Evolutionary conservation across 2,329 filamentous ascomycete species (phyloP).

Genomic region (Gnomoniopsis smithogilvyi): DNA sequence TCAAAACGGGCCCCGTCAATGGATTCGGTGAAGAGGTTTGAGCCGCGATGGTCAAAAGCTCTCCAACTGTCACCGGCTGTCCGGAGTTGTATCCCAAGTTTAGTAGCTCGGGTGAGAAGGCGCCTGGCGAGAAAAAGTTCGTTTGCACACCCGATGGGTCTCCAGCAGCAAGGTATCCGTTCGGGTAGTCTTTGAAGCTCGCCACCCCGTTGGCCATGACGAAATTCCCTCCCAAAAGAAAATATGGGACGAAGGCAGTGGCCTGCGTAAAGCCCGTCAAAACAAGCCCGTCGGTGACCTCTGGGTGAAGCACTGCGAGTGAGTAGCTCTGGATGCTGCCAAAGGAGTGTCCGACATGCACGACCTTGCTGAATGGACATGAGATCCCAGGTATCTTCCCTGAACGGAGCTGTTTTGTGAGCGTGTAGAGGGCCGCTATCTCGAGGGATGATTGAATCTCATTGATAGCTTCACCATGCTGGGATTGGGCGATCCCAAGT

Average conservation of each 20-base stretch:
- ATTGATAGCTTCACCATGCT: conserved; percentile 11
- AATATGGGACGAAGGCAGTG: conserved; percentile 38
- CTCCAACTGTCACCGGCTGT: conserved; percentile 56
- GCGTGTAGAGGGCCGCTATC: conserved; percentile 9
- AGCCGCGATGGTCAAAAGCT: conserved; percentile 53
- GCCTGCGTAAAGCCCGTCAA: conserved; percentile 59
- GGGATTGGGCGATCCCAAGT: conserved; percentile 9
- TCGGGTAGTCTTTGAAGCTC: conserved; percentile 31
- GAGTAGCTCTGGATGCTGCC: conserved; percentile 57
- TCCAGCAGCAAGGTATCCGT: conserved; percentile 51
- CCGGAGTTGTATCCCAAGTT: conserved; percentile 41
- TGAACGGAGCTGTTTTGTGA: conserved; percentile 8
- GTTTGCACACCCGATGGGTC: conserved; percentile 47
- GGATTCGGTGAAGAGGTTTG: conserved; percentile 30
- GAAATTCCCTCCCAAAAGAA: conserved; percentile 44
- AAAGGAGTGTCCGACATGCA: conserved; percentile 64
- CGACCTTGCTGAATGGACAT: conserved; percentile 36
- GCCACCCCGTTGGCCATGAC: conserved; percentile 36
- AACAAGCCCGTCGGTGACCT: conserved; percentile 54
- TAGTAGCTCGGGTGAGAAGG: conserved; percentile 54
- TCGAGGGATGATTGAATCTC: conserved; percentile 15
- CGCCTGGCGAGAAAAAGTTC: conserved; percentile 48
- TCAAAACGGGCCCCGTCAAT: conserved; percentile 53
- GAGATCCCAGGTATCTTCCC: not conserved
- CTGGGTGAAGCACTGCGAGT: conserved; percentile 49